phyloP scores from a whole-genome alignment of 768 basidiomycete genomes.

The Gyrodon lividus region DNA sequence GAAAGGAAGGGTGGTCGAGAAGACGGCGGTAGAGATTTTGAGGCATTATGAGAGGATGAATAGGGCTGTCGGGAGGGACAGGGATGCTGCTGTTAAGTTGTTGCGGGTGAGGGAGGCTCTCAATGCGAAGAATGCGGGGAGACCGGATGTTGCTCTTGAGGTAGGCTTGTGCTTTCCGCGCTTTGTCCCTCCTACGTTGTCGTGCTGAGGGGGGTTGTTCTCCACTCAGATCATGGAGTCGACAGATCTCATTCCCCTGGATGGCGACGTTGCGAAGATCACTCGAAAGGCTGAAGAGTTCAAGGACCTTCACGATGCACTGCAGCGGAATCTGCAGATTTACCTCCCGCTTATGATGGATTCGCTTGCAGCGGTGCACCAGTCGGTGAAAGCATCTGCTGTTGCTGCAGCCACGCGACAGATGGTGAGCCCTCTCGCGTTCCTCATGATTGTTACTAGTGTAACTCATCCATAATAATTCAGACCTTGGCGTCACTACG shows the following conservation, averaged over 20 bases:
- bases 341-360: constrained; percentile 94
- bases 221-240: constrained; percentile 74
- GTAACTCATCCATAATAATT: constrained; percentile 28
- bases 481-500: constrained; percentile 64
- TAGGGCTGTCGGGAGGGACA: constrained; percentile 64
- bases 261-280: constrained; percentile 81
- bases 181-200: neutral
- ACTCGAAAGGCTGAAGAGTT: constrained; percentile 88
- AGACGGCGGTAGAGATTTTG: constrained; percentile 75
- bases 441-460: constrained; percentile 12
- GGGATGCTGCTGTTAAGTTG: constrained; percentile 72
- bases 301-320: constrained; percentile 78
- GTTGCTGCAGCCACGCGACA: constrained; percentile 76
- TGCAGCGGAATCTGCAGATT: constrained; percentile 86
- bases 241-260: constrained; percentile 82
- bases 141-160: constrained; percentile 77
- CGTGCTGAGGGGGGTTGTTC: neutral
- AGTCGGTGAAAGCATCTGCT: constrained; percentile 66
- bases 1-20: constrained; percentile 66
- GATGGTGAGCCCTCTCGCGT: constrained; percentile 49
- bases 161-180: constrained; percentile 42
- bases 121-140: constrained; percentile 67
- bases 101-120: constrained; percentile 81
- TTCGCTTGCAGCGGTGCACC: constrained; percentile 78
- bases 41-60: constrained; percentile 79